Conservation (phyloP, 441 rosid species). For the Erodium texanum region DNA sequence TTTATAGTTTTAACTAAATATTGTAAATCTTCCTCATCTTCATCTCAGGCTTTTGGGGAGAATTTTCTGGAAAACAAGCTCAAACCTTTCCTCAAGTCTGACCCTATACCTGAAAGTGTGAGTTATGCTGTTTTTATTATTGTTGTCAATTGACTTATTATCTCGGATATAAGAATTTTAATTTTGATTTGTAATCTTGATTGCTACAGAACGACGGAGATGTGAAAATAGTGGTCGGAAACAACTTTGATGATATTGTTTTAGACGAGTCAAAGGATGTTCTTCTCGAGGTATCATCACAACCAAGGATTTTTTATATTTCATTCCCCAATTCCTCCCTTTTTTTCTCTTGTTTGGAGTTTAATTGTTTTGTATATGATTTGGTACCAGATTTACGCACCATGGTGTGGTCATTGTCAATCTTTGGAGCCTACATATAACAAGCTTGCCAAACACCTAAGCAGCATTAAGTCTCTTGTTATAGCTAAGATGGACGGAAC, state of each 20-base stretch:
- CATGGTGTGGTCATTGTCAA: conserved; percentile 99
- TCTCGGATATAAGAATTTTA: neutral
- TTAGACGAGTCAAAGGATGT: conserved; percentile 93
- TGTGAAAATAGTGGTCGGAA: conserved; percentile 85
- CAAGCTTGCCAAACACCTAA: conserved; percentile 88
- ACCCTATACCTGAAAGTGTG: conserved; percentile 67
- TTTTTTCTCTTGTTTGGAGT: neutral
- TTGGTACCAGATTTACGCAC: conserved; percentile 67
- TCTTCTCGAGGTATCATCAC: conserved; percentile 69
- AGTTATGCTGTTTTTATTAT: neutral
- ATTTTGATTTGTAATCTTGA: conserved; percentile 9
- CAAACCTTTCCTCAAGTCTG: conserved; percentile 62
- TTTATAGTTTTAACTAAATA: neutral
- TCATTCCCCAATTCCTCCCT: neutral
- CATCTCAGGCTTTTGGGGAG: conserved; percentile 45
- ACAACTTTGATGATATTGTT: conserved; percentile 85
- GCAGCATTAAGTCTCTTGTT: conserved; percentile 65
- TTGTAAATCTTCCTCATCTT: neutral
- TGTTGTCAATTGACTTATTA: neutral
- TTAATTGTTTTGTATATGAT: neutral
- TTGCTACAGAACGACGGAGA: conserved; percentile 71
- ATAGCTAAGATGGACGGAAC: conserved; percentile 99
- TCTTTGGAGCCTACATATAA: conserved; percentile 82
- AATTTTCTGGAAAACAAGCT: conserved; percentile 66
- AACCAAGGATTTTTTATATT: neutral